phyloP scores from a whole-genome alignment of 2,329 filamentous ascomycete species.

The Exserohilum turcica region DNA sequence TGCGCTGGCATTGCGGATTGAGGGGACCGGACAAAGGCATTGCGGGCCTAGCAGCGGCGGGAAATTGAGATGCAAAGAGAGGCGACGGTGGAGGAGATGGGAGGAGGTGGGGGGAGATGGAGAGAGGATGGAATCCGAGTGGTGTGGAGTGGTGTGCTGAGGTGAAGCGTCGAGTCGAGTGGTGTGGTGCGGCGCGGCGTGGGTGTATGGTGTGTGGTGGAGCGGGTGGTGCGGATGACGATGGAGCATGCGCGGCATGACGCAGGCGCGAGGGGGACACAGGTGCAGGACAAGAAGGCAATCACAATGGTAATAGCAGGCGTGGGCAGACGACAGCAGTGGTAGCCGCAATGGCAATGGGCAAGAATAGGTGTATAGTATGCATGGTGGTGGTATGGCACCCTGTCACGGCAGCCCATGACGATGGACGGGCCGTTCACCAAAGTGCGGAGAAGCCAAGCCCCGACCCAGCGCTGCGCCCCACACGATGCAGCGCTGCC shows the following conservation, averaged over 20 bases:
- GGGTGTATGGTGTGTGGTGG: neutral
- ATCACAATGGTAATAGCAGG: too few species aligned
- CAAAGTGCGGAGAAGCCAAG: slow-evolving; percentile 30
- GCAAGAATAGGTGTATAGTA: too few species aligned
- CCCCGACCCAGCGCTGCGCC: neutral
- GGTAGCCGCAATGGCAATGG: too few species aligned
- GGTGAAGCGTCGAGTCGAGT: too few species aligned
- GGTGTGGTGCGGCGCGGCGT: neutral
- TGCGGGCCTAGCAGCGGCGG: slow-evolving; percentile 3
- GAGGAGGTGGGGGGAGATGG: too few species aligned
- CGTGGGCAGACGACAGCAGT: too few species aligned
- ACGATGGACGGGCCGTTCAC: slow-evolving; percentile 26
- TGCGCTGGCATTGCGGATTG: slow-evolving; percentile 20
- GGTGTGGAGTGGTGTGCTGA: too few species aligned
- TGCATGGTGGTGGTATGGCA: too few species aligned
- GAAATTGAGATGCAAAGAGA: slow-evolving; percentile 3
- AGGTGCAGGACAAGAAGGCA: too few species aligned
- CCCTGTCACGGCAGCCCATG: slow-evolving; percentile 18
- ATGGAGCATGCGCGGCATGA: slow-evolving; percentile 22
- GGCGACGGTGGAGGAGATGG: too few species aligned
- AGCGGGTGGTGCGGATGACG: slow-evolving; percentile 4
- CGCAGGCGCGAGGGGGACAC: too few species aligned
- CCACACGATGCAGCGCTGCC: neutral
- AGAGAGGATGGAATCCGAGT: too few species aligned
- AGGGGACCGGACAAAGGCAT: slow-evolving; percentile 2